A percentile compares a stretch with the other conserved stretches of the same genome.
These are phyloP conservation scores for Phalaenopsis hybrid DNA, from an alignment of 116 monocot species.

Conservation along the genomic window DNA sequence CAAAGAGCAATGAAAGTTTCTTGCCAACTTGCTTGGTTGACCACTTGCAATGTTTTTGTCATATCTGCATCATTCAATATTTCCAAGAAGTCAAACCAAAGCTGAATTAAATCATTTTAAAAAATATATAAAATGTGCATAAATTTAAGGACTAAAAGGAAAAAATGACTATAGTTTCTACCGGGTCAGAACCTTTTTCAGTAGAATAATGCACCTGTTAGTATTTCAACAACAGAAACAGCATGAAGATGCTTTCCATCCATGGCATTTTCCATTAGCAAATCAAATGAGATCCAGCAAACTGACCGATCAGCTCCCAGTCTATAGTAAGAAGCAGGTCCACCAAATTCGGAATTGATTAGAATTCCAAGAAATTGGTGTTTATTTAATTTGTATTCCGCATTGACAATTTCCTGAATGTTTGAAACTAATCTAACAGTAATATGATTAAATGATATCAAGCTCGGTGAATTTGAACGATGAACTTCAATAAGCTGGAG, in stretches of 20 bases:
- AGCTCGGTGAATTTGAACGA: slow-evolving; percentile 24
- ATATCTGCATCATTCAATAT: slow-evolving; percentile 34
- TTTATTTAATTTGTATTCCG: slow-evolving; percentile 22
- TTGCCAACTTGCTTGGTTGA: slow-evolving; percentile 88
- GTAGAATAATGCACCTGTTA: slow-evolving; percentile 51
- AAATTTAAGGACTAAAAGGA: not conserved
- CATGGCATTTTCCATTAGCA: slow-evolving; percentile 82
- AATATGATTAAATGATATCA: slow-evolving; percentile 21
- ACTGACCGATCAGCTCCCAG: slow-evolving; percentile 36
- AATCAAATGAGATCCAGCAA: slow-evolving; percentile 81
- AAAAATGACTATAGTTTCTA: not conserved
- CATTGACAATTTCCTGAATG: slow-evolving; percentile 30
- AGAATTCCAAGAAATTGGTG: slow-evolving; percentile 43
- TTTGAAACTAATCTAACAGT: slow-evolving; percentile 42
- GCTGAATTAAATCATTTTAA: not conserved
- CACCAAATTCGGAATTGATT: slow-evolving; percentile 27
- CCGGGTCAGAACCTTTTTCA: not conserved
- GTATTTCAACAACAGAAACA: slow-evolving; percentile 70
- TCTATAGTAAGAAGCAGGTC: slow-evolving; percentile 20
- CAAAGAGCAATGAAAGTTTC: slow-evolving; percentile 91
- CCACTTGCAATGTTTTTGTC: slow-evolving; percentile 57
- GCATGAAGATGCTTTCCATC: slow-evolving; percentile 75
- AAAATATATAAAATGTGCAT: not conserved
- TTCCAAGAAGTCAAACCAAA: not conserved
- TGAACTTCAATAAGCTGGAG: slow-evolving; percentile 47